A percentile compares a stretch with the other conserved stretches of the same genome.
phyloP scores from a whole-genome alignment of 495 filamentous ascomycete genomes.

The Clavariopsis aquatica region DNA sequence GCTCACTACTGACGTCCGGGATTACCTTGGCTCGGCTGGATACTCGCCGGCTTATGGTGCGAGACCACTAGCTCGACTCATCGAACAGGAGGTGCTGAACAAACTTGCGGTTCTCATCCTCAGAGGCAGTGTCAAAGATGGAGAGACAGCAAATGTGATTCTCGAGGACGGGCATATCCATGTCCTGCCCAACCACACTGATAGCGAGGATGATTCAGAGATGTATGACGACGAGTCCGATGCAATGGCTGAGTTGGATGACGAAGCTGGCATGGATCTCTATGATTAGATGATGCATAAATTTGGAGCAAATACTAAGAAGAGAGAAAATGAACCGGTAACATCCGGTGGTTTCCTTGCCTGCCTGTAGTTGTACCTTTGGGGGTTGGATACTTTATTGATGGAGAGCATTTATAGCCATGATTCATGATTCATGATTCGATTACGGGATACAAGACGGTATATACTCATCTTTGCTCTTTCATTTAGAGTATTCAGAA shows the following conservation, averaged over 20 bases:
- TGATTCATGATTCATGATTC: background rate
- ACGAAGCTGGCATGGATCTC: conserved; percentile 54
- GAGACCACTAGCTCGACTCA: conserved; percentile 79
- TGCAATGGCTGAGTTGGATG: conserved; percentile 68
- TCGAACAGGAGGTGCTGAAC: conserved; percentile 96
- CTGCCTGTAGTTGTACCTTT: background rate
- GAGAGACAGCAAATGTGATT: conserved; percentile 76
- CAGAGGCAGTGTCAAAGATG: conserved; percentile 78
- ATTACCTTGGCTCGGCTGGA: conserved; percentile 83
- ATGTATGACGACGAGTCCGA: conserved; percentile 70
- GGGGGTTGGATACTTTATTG: background rate
- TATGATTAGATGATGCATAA: conserved; percentile 35
- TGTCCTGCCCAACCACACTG: conserved; percentile 80
- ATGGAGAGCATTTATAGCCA: background rate
- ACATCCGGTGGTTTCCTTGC: background rate
- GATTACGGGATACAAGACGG: background rate
- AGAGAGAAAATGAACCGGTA: background rate
- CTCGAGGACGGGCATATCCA: conserved; percentile 73
- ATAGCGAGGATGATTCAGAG: conserved; percentile 53
- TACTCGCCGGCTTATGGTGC: conserved; percentile 96
- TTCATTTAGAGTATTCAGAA: background rate
- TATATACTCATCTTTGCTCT: background rate
- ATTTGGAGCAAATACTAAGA: background rate
- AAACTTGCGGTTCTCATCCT: conserved; percentile 86
- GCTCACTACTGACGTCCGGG: conserved; percentile 78